Percentiles rank a stretch among this genome's conserved stretches.
phyloP scores from a whole-genome alignment of 2,329 filamentous ascomycete species.

The Aurifilum marmelostoma region DNA sequence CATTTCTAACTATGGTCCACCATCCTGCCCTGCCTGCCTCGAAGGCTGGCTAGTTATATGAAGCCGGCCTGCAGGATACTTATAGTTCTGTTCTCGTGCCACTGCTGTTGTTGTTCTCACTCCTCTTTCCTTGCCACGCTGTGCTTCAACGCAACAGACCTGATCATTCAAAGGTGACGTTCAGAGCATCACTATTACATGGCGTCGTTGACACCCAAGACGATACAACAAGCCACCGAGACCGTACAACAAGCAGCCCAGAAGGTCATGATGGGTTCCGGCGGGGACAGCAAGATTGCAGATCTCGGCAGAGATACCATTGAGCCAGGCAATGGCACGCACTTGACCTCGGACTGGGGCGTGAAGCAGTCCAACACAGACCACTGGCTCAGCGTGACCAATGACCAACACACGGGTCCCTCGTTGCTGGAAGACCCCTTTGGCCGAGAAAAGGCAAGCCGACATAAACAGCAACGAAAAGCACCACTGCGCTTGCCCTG shows the following conservation, averaged over 20 bases:
- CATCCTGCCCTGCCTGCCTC: not conserved
- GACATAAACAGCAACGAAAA: too few relatives aligned
- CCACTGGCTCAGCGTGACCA: conserved; percentile 72
- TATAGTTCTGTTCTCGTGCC: too few relatives aligned
- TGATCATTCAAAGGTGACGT: not conserved
- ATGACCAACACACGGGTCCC: conserved; percentile 67
- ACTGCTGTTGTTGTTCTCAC: too few relatives aligned
- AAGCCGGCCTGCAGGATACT: not conserved
- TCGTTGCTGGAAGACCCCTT: conserved; percentile 72
- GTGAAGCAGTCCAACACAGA: conserved; percentile 74
- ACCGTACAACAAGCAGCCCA: conserved; percentile 40
- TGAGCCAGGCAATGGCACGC: conserved; percentile 59
- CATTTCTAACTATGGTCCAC: conserved; percentile 20
- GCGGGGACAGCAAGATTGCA: conserved; percentile 55
- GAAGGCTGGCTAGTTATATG: not conserved
- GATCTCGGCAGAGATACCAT: conserved; percentile 64
- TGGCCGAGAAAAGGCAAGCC: conserved; percentile 68
- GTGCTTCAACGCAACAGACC: not conserved
- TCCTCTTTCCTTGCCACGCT: not conserved
- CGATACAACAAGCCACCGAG: conserved; percentile 39
- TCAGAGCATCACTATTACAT: not conserved
- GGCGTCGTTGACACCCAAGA: conserved; percentile 36
- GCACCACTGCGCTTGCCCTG: too few relatives aligned
- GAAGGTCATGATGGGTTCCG: conserved; percentile 45
- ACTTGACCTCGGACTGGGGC: conserved; percentile 78